Base-by-base conservation (phyloP, 164 flowering plant genomes). In the Hamamelis virginiana region DNA sequence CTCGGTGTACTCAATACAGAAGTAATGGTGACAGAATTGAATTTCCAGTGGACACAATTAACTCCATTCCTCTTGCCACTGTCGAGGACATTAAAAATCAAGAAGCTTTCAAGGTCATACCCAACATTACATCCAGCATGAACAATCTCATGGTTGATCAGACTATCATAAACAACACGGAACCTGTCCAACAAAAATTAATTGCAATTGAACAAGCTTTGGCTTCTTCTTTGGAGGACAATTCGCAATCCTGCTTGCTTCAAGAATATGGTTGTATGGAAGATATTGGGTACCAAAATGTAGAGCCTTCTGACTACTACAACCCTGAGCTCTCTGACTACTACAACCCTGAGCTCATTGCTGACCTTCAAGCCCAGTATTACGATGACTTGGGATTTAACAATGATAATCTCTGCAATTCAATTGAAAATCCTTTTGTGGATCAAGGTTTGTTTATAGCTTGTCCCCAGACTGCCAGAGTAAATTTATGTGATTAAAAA, bases 381-480 rank as follows among this genome's bases (percentile, higher is more conserved):
- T 45, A 44, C 22, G 66, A 19, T 63, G 66, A 63, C 5, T 63
- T 23, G 33, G 52, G 52, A 0, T 10, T 63, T 22, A 16, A 63
- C 52, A 45, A 19, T 15, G 52, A 63, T 26, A 63, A 45, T 16
- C 28, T 44, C 11, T 48, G 11, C 8, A 38, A 43, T 46, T 25
- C 66, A 14, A 46, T 63, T 45, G 33, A 22, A 63, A 63, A 44
- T 45, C 23, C 53, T 21, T 45, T 45, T 63, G 51, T 63, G 19
- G 66, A 63, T 22, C 51, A 63, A 63, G 28, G 66, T 63, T 63
- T 44, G 16, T 63, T 63, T 25, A 63, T 43, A 25, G 66, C 28
- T 14, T 46, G 8, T 13, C 13, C 15, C 11, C 0, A 59, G 38
- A 45, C 63, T 9, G 2, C 28, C 22, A 9, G 28, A 8, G 4